Evolutionary conservation across 2,329 filamentous ascomycete genomes (phyloP), one percentile per base, ranked within the genome.

Genomic region (Gremmenia infestans): DNA sequence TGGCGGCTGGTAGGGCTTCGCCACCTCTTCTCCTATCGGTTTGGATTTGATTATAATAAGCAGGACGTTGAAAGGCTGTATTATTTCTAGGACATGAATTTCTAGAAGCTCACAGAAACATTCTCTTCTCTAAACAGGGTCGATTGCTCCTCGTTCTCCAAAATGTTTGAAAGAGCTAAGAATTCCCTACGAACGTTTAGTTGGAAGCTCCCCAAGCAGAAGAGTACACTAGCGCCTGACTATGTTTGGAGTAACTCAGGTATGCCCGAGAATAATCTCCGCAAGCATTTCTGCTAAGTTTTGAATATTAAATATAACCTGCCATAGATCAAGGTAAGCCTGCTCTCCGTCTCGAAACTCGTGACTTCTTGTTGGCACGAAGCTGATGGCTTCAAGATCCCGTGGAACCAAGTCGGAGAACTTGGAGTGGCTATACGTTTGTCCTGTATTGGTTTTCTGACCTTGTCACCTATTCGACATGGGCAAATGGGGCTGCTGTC

Each of bases 401-500:
- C 4, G 59, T 62, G 8, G 57, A 51, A 14, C 11, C 7, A 19
- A 22, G 48, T 7, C 25, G 57, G 28, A 59, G 59, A 46, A 63
- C 60, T 45, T 64, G 61, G 62, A 58, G 52, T 9, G 55, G 55
- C 25, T 57, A 54, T 7, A 61, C 58, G 9, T 57, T 62, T 36
- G 56, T 55, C 1, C 48, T 56, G 11, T 64, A 62, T 49, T 64
- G 62, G 62, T 58, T 62, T 37, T 58, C 57, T 3, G 62, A 64
- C 48, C 45, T 58, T 11, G 58, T 64, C 28, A 61, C 56, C 37
- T 56, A 57, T 17, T 47, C 54, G 17, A 59, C 60, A n/a, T 56
- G 59, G 48, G 55, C 59, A 23, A 58, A 54, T 25, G 59, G 60
- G 6, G 59, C 59, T 3, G 52, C 59, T 5, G 54, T 57, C 36